A percentile compares a stretch with the other conserved stretches of the same genome.
Evolutionary conservation across 257 asterid species (phyloP).

Genomic region (Solanum sitiens): DNA sequence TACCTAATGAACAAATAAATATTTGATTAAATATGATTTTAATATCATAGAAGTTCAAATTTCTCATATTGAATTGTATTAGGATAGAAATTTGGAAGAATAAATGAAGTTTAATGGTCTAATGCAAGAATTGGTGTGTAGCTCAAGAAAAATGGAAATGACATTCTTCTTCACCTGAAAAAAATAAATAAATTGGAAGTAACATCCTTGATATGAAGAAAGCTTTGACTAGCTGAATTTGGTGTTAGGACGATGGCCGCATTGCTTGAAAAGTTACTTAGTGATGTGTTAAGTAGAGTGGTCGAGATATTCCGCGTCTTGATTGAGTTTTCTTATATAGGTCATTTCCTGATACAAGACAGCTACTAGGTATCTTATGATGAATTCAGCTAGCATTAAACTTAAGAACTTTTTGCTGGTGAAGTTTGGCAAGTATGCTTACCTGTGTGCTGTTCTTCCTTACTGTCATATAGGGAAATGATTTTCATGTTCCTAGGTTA

Average conservation of each 20-base stretch:
- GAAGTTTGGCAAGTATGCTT: background rate
- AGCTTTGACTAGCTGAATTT: background rate
- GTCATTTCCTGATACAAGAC: background rate
- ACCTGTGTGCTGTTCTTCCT: background rate
- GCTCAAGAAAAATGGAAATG: background rate
- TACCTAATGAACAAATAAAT: background rate
- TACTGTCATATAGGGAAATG: background rate
- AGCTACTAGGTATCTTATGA: background rate
- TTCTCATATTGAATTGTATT: background rate
- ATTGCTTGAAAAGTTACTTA: background rate
- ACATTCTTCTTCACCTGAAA: background rate
- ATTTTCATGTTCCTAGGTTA: background rate
- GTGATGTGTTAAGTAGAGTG: background rate
- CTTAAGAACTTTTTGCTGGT: background rate
- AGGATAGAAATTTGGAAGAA: background rate
- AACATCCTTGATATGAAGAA: background rate
- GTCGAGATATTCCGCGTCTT: background rate
- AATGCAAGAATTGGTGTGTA: background rate
- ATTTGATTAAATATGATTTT: background rate
- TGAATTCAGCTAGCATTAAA: background rate
- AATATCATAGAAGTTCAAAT: background rate
- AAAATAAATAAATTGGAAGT: background rate
- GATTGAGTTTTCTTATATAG: background rate
- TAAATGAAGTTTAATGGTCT: background rate
- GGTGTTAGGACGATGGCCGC: background rate